Evolutionary conservation across 371 early-diverging fungal genomes (phyloP).

Genomic region (Fennellomyces sp.): DNA sequence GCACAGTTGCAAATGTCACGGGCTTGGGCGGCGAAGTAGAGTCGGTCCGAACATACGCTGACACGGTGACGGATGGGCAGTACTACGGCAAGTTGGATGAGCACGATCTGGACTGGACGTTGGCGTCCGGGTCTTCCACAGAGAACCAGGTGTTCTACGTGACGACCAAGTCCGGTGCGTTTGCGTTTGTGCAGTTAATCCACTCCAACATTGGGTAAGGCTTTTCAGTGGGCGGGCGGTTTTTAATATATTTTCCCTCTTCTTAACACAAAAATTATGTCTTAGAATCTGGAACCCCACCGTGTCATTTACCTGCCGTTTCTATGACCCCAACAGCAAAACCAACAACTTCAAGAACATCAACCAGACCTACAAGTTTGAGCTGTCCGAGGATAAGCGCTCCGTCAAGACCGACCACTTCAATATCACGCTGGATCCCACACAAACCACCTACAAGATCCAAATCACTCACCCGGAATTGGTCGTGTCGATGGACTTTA

Average conservation of each 20-base stretch:
- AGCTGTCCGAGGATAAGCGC: slow-evolving; percentile 69
- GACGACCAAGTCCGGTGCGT: slow-evolving; percentile 72
- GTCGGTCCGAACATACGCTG: slow-evolving; percentile 52
- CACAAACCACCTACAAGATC: slow-evolving; percentile 53
- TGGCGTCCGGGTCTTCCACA: slow-evolving; percentile 76
- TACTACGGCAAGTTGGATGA: slow-evolving; percentile 58
- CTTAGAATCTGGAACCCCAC: slow-evolving; percentile 58
- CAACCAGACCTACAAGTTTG: slow-evolving; percentile 66
- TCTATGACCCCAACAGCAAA: slow-evolving; percentile 68
- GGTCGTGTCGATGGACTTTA: slow-evolving; percentile 67
- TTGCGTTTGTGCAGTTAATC: slow-evolving; percentile 83
- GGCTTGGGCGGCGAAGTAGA: slow-evolving; percentile 40
- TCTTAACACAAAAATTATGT: not conserved
- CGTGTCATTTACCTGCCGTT: slow-evolving; percentile 79
- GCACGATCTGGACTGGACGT: slow-evolving; percentile 76
- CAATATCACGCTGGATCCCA: slow-evolving; percentile 62
- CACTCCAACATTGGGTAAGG: slow-evolving; percentile 83
- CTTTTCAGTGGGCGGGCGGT: not conserved
- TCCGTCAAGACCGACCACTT: slow-evolving; percentile 75
- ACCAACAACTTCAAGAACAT: slow-evolving; percentile 71
- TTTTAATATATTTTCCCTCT: slow-evolving; percentile 5
- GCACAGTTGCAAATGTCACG: slow-evolving; percentile 50
- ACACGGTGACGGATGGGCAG: slow-evolving; percentile 58
- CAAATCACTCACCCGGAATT: slow-evolving; percentile 64
- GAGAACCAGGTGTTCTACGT: slow-evolving; percentile 91